These are phyloP conservation scores for Colletotrichum sojae DNA, from an alignment of 2,329 filamentous ascomycete species.

Conservation along the genomic window DNA sequence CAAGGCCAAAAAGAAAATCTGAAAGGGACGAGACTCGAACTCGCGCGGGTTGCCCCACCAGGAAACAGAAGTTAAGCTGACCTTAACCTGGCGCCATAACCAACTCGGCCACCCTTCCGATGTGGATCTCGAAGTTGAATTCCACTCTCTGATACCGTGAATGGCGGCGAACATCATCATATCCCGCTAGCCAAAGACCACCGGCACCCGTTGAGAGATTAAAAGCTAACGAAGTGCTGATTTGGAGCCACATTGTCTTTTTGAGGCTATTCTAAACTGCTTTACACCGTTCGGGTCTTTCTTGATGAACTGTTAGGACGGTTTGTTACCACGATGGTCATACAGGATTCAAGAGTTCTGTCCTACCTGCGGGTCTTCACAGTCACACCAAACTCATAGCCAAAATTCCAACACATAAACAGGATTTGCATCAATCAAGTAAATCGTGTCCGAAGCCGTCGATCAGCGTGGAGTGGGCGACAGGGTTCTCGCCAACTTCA, in stretches of 20 bases:
- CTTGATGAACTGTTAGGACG: too few relatives aligned
- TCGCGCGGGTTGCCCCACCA: slow-evolving; percentile 5
- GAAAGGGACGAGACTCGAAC: slow-evolving; percentile 6
- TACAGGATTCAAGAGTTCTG: too few relatives aligned
- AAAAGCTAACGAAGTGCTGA: too few relatives aligned
- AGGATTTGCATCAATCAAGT: too few relatives aligned
- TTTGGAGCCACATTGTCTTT: too few relatives aligned
- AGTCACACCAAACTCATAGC: too few relatives aligned
- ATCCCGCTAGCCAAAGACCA: not conserved
- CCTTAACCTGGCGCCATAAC: slow-evolving; percentile 6
- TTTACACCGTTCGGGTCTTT: too few relatives aligned
- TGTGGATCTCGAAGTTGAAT: not conserved
- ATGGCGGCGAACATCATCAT: not conserved
- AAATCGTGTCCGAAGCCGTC: not conserved
- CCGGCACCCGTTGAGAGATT: too few relatives aligned
- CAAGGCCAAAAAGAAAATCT: not conserved
- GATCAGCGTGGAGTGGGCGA: slow-evolving; percentile 38
- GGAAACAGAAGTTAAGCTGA: slow-evolving; percentile 5
- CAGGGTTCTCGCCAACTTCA: slow-evolving; percentile 36
- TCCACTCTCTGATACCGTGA: not conserved
- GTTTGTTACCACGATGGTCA: too few relatives aligned
- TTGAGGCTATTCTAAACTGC: too few relatives aligned
- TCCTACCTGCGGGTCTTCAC: too few relatives aligned
- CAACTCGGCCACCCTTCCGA: slow-evolving; percentile 1
- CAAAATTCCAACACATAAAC: too few relatives aligned